Evolutionary conservation across 2,329 filamentous ascomycete genomes (phyloP).

Genomic region (Eurotiales sp.): DNA sequence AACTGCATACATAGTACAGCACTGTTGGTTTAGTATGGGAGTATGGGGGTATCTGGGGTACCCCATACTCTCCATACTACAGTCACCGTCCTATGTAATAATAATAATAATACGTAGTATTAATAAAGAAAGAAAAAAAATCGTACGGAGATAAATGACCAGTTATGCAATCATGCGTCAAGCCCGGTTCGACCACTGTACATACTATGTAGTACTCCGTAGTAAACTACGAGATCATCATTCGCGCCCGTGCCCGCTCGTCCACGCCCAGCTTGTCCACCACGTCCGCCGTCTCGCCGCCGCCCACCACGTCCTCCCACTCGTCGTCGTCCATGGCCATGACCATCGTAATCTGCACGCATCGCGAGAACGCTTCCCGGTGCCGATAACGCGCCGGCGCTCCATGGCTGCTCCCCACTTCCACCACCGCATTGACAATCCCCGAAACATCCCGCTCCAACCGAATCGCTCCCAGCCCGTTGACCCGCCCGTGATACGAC

Average conservation of each 20-base stretch:
- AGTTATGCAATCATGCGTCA: too few species aligned
- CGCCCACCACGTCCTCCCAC: slow-evolving; percentile 71
- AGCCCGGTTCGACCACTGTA: too few species aligned
- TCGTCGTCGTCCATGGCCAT: slow-evolving; percentile 96
- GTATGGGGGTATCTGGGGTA: too few species aligned
- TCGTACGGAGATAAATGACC: too few species aligned
- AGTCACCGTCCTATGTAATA: too few species aligned
- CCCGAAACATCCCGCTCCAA: slow-evolving; percentile 80
- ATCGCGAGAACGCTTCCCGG: slow-evolving; percentile 71
- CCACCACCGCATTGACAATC: slow-evolving; percentile 55
- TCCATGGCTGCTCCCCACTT: slow-evolving; percentile 31
- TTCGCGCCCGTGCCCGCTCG: slow-evolving; percentile 69
- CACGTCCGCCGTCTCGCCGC: slow-evolving; percentile 44
- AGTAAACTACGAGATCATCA: slow-evolving; percentile 51
- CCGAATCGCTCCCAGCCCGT: slow-evolving; percentile 74
- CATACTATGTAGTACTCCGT: too few species aligned
- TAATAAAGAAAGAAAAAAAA: too few species aligned
- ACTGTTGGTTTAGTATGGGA: too few species aligned
- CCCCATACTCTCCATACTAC: too few species aligned
- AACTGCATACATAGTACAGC: too few species aligned
- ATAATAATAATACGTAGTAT: too few species aligned
- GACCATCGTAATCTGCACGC: slow-evolving; percentile 76
- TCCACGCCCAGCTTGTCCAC: slow-evolving; percentile 66
- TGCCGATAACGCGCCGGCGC: slow-evolving; percentile 62
- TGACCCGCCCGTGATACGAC: slow-evolving; percentile 73